These are phyloP conservation scores for Pestalotiopsis fici DNA, from an alignment of 2,329 filamentous ascomycete genomes.

Conservation along the genomic window DNA sequence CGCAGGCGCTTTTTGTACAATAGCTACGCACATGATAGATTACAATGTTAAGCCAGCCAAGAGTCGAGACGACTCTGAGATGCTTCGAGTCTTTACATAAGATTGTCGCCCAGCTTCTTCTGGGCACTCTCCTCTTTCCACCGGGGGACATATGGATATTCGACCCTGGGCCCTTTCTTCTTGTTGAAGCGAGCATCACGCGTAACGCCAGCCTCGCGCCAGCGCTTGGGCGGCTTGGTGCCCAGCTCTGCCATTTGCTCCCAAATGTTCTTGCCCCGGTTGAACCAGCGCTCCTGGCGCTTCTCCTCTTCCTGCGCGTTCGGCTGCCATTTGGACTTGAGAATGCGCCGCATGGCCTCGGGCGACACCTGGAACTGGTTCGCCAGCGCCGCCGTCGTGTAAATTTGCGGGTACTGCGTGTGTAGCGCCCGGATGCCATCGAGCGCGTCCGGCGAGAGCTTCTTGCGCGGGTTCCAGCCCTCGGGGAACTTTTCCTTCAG, in stretches of 20 bases:
- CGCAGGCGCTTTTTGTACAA: too few relatives aligned
- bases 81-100: constrained; percentile 20
- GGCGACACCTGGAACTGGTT: constrained; percentile 82
- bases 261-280: constrained; percentile 62
- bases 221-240: constrained; percentile 60
- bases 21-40: too few relatives aligned
- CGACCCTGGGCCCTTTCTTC: constrained; percentile 25
- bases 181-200: constrained; percentile 44
- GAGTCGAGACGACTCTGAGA: too few relatives aligned
- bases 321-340: constrained; percentile 77
- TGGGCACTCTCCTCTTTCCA: constrained; percentile 27
- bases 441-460: constrained; percentile 86
- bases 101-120: constrained; percentile 24
- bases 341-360: constrained; percentile 84
- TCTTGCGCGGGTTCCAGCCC: constrained; percentile 82
- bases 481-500: constrained; percentile 77
- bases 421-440: constrained; percentile 87
- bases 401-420: constrained; percentile 72
- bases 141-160: constrained; percentile 28
- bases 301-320: constrained; percentile 55
- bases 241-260: constrained; percentile 59
- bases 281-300: constrained; percentile 62
- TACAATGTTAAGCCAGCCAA: too few relatives aligned
- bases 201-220: constrained; percentile 56
- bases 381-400: constrained; percentile 73